A percentile compares a stretch with the other conserved stretches of the same genome.
phyloP scores from a whole-genome alignment of 2,329 filamentous ascomycete species.

The Microdochium paspali region DNA sequence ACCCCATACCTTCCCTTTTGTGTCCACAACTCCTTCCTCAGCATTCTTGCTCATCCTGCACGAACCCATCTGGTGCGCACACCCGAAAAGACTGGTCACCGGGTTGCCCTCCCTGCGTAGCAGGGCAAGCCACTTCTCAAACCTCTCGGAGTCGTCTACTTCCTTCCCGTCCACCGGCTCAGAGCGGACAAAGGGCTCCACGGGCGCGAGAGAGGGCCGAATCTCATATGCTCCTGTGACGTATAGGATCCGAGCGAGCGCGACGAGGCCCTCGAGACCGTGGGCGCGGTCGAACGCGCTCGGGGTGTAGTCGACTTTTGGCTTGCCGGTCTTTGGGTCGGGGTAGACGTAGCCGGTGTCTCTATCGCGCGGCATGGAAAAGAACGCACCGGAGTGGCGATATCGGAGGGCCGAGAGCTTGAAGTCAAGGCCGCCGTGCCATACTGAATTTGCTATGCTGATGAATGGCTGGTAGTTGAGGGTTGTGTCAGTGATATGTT shows the following conservation, averaged over 20 bases:
- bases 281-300: constrained; percentile 63
- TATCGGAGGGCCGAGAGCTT: constrained; percentile 61
- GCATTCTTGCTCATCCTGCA: constrained; percentile 55
- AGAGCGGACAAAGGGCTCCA: constrained; percentile 46
- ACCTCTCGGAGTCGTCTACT: constrained; percentile 42
- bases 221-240: constrained; percentile 70
- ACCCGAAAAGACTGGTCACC: constrained; percentile 44
- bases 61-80: constrained; percentile 70
- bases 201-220: constrained; percentile 47
- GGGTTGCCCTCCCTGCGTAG: constrained; percentile 36
- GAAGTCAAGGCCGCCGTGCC: constrained; percentile 55
- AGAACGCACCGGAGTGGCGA: constrained; percentile 58
- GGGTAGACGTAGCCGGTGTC: constrained; percentile 63
- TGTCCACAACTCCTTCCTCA: constrained; percentile 45
- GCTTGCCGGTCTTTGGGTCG: constrained; percentile 54
- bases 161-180: constrained; percentile 9
- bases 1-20: constrained; percentile 53
- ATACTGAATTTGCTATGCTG: constrained; percentile 52
- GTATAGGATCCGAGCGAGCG: constrained; percentile 64
- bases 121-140: constrained; percentile 47
- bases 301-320: constrained; percentile 58
- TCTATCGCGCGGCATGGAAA: constrained; percentile 64
- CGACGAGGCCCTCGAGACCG: constrained; percentile 61
- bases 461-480: constrained; percentile 53
- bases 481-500: background rate